Evolutionary conservation across 23 red algal genomes (phyloP).

Genomic region (Gracilariopsis chorda): DNA sequence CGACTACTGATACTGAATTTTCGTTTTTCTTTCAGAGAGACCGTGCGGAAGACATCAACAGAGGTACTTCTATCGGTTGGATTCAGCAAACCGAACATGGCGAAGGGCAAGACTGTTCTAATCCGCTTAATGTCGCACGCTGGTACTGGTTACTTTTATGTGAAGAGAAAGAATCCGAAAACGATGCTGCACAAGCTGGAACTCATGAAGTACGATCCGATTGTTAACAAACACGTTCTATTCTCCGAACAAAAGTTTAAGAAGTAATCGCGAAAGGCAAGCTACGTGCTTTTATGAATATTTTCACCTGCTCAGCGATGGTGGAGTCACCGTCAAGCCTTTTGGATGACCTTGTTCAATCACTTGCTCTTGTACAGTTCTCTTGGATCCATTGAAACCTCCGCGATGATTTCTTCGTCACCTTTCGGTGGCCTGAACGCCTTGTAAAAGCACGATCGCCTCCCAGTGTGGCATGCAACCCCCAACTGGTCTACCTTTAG

Average conservation of each 20-base stretch:
- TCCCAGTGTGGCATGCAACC: constrained; percentile 97
- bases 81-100: too few species aligned
- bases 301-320: too few species aligned
- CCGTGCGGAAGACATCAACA: too few species aligned
- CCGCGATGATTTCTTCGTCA: constrained; percentile 18
- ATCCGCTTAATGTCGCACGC: constrained; percentile 87
- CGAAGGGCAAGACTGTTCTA: constrained; percentile 89
- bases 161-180: constrained; percentile 88
- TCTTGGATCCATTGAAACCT: constrained; percentile 60
- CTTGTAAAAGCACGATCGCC: constrained; percentile 87
- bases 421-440: constrained; percentile 62
- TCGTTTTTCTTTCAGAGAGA: too few species aligned
- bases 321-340: too few species aligned
- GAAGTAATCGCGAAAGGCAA: too few species aligned
- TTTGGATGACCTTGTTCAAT: too few species aligned
- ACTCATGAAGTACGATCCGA: constrained; percentile 94
- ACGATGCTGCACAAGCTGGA: constrained; percentile 78
- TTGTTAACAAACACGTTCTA: constrained; percentile 91
- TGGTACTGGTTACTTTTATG: constrained; percentile 95
- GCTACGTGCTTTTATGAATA: too few species aligned
- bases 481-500: constrained; percentile 91
- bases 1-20: too few species aligned
- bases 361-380: constrained; percentile 41
- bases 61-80: too few species aligned
- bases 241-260: constrained; percentile 96